These are phyloP conservation scores for Pogostemon cablin DNA, from an alignment of 257 asterid genomes.

Conservation along the genomic window DNA sequence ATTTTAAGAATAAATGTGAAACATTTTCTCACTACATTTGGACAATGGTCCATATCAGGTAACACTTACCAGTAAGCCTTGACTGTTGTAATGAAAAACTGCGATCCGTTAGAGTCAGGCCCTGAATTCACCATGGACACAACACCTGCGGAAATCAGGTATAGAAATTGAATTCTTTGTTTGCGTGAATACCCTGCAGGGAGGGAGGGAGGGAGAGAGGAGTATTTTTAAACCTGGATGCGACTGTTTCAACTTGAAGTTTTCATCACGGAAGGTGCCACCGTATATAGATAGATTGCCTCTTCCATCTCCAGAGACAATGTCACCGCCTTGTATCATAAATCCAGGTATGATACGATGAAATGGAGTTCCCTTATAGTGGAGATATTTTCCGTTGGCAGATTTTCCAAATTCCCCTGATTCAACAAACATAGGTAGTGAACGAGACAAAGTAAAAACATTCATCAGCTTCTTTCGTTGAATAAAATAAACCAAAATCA, in stretches of 20 bases:
- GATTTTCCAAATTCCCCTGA: conserved; percentile 90
- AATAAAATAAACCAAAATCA: conserved; percentile 13
- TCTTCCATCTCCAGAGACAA: conserved; percentile 69
- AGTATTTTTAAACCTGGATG: conserved; percentile 44
- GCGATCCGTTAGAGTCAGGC: conserved; percentile 93
- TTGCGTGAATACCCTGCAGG: neutral
- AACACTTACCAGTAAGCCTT: conserved; percentile 82
- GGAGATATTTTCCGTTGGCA: conserved; percentile 68
- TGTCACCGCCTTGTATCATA: conserved; percentile 99
- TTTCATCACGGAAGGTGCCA: conserved; percentile 79
- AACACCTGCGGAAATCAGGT: conserved; percentile 52
- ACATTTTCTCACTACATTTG: neutral
- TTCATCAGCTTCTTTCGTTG: neutral
- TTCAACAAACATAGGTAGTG: conserved; percentile 3
- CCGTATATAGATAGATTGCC: conserved; percentile 78
- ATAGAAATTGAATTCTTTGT: conserved; percentile 8
- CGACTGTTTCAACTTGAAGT: conserved; percentile 76
- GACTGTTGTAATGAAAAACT: conserved; percentile 92
- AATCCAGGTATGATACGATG: conserved; percentile 98
- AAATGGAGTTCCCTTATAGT: conserved; percentile 88
- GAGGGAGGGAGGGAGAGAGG: neutral
- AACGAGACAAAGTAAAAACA: conserved; percentile 2
- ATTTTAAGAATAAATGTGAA: neutral
- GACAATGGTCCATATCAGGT: neutral
- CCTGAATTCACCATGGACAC: conserved; percentile 96